Evolutionary conservation across 371 early-diverging fungal genomes (phyloP), one percentile per base, ranked within the genome.

Genomic region (Syncephalastrum sp.): DNA sequence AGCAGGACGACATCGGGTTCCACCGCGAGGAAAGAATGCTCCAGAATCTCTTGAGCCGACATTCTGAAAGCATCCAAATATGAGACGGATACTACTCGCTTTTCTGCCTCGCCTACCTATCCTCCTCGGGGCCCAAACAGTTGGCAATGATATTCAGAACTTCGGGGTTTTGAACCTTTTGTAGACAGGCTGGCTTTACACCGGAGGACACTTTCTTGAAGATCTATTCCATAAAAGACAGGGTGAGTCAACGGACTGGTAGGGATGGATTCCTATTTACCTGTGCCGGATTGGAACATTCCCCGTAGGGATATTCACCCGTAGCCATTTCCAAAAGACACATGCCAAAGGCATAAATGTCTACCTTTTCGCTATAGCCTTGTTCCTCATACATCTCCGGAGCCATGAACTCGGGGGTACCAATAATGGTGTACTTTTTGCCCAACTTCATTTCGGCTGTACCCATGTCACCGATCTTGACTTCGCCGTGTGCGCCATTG

Each of bases 341-440:
- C 93, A 96, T 91, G 59, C 96, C 96, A 78, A 94, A 96, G 17
- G 96, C 93, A 77, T 94, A 96, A 25, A 95, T 88, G 61, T 93
- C 94, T 15, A 92, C 92, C 63, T 88, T 89, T 70, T 93, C 94
- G 64, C 82, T 88, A 72, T 96, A 95, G 1, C 85, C 84, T 52
- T 84, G 81, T 62, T 93, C 95, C 56, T 91, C 89, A 59, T 96
- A 95, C 74, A 94, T 86, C 65, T 95, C 95, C 6, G 95, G 95
- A 16, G 91, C 93, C 91, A 93, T 91, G 67, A 91, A 95, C 73
- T 95, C 92, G 24, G 94, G 94, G 0, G 92, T 91, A 13, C 92
- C 88, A 61, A 83, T 81, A 3, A 82, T 60, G n/a, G 80, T 84
- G 53, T 82, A 78, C 41, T 77, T 87, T 75, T 75, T 79, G 27